These are phyloP conservation scores for Carex parvula DNA, from an alignment of 176 grass and related monocot species.

Conservation along the genomic window DNA sequence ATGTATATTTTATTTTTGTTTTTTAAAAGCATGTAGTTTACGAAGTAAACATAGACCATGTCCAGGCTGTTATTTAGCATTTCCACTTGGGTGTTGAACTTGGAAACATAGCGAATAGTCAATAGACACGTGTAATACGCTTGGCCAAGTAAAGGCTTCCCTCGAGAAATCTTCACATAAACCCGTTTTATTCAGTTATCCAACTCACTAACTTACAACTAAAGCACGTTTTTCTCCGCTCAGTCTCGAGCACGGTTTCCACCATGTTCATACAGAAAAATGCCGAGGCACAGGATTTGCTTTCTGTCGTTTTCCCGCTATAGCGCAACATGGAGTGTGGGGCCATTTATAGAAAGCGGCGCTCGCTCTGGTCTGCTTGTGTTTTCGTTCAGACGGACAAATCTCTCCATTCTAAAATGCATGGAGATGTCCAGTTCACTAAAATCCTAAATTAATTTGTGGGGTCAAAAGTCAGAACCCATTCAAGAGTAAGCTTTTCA, in stretches of 20 bases:
- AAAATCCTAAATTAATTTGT: background rate
- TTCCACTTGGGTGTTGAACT: background rate
- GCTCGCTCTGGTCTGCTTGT: too few relatives aligned
- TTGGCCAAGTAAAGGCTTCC: constrained; percentile 26
- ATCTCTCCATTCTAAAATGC: background rate
- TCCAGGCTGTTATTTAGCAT: too few relatives aligned
- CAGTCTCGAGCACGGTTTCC: background rate
- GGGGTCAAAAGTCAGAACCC: background rate
- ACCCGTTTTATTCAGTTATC: background rate
- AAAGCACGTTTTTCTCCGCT: background rate
- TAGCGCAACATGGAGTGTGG: background rate
- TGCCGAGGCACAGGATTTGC: constrained; percentile 18
- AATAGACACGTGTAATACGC: constrained; percentile 30
- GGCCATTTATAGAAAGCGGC: constrained; percentile 9
- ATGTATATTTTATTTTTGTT: too few relatives aligned
- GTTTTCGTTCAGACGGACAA: background rate
- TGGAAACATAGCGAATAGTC: constrained; percentile 2
- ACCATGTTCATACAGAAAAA: constrained; percentile 1
- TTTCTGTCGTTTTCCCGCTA: background rate
- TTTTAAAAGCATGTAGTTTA: background rate
- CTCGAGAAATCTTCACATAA: background rate
- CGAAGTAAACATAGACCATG: background rate
- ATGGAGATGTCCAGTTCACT: background rate
- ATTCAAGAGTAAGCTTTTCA: background rate
- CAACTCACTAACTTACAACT: background rate